phyloP scores from a whole-genome alignment of 441 rosid species.

The Adansonia gregorii region DNA sequence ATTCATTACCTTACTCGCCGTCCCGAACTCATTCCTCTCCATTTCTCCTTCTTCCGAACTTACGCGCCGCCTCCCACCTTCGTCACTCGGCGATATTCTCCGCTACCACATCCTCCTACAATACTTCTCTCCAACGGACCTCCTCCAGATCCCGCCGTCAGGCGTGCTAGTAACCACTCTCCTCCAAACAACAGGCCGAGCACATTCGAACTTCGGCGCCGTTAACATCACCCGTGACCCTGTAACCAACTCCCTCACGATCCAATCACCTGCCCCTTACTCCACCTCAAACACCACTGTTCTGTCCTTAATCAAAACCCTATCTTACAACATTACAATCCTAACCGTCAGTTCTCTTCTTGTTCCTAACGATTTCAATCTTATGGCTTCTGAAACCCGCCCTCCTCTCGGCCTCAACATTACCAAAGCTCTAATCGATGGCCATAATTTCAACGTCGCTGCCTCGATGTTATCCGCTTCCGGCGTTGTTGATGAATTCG shows the following conservation, averaged over 20 bases:
- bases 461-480: slow-evolving; percentile 81
- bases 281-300: slow-evolving; percentile 62
- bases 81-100: slow-evolving; percentile 77
- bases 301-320: slow-evolving; percentile 52
- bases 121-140: slow-evolving; percentile 64
- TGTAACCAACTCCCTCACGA: slow-evolving; percentile 43
- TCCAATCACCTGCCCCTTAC: slow-evolving; percentile 56
- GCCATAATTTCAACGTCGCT: slow-evolving; percentile 83
- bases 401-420: slow-evolving; percentile 69
- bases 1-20: slow-evolving; percentile 76
- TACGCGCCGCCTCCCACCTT: slow-evolving; percentile 71
- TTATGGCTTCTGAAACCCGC: slow-evolving; percentile 71
- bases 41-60: slow-evolving; percentile 47
- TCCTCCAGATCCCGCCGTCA: slow-evolving; percentile 60
- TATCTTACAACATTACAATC: slow-evolving; percentile 71
- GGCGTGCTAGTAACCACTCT: slow-evolving; percentile 70
- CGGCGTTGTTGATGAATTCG: slow-evolving; percentile 73
- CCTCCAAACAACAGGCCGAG: slow-evolving; percentile 78
- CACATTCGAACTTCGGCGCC: slow-evolving; percentile 63
- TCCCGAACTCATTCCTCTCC: slow-evolving; percentile 67
- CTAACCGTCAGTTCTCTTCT: slow-evolving; percentile 63
- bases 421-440: slow-evolving; percentile 70
- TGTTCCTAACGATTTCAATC: slow-evolving; percentile 65
- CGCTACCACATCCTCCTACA: slow-evolving; percentile 83
- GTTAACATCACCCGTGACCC: slow-evolving; percentile 73